A percentile compares a stretch with the other conserved stretches of the same genome.
These are phyloP conservation scores for Solanum chmielewskii DNA, from an alignment of 257 asterid genomes.

Conservation along the genomic window DNA sequence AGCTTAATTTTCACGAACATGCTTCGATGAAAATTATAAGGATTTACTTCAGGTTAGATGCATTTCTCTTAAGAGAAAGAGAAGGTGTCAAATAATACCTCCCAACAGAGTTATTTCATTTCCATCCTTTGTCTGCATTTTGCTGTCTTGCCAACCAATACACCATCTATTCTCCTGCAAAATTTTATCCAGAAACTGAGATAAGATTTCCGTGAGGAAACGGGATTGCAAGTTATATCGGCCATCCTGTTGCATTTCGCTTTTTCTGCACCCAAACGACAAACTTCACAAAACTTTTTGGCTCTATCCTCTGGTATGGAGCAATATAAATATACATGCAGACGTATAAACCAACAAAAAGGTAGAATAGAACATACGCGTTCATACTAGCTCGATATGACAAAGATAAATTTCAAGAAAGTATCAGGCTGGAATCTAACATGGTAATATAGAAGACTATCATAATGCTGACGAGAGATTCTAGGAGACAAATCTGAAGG, in stretches of 20 bases:
- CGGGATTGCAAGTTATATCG: not conserved
- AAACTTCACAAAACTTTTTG: not conserved
- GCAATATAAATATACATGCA: not conserved
- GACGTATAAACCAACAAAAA: not conserved
- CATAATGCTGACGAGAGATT: not conserved
- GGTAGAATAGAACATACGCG: not conserved
- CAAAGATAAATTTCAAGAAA: not conserved
- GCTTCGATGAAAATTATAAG: not conserved
- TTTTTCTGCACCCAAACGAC: not conserved
- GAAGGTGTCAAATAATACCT: slow-evolving; percentile 25
- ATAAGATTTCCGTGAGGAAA: not conserved
- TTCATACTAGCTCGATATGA: not conserved
- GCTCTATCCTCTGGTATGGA: not conserved
- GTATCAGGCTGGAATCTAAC: not conserved
- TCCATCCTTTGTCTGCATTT: slow-evolving; percentile 36
- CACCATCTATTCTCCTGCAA: slow-evolving; percentile 63
- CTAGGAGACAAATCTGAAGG: not conserved
- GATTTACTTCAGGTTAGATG: not conserved
- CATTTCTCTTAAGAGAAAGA: not conserved
- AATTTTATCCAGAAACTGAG: not conserved
- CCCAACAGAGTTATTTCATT: slow-evolving; percentile 50
- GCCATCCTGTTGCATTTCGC: not conserved
- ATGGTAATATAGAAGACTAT: not conserved
- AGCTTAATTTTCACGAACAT: not conserved
- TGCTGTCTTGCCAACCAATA: slow-evolving; percentile 65